Conservation (phyloP, 2,329 filamentous ascomycete genomes). For the Chrysosporium queenslandicum region DNA sequence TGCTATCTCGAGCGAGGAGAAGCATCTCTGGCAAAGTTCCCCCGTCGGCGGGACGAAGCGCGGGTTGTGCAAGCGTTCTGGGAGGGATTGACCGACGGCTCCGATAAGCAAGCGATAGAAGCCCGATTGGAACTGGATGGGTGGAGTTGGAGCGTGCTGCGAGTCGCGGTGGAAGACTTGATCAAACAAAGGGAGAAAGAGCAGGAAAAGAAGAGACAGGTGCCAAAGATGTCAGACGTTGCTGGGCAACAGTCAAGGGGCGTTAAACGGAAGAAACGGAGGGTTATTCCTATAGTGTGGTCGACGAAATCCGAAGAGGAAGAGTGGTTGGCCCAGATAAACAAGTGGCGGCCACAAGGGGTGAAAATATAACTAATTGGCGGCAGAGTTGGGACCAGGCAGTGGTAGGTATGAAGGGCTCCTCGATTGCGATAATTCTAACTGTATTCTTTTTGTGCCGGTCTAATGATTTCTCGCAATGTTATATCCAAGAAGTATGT, state of each 20-base stretch:
- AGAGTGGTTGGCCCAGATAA: constrained; percentile 7
- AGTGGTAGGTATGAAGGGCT: too few species aligned
- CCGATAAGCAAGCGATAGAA: constrained; percentile 18
- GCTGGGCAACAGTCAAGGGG: not conserved
- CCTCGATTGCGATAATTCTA: too few species aligned
- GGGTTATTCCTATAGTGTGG: constrained; percentile 24
- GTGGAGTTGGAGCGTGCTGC: constrained; percentile 23
- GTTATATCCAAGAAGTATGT: not conserved
- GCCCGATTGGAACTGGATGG: constrained; percentile 20
- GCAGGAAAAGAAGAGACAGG: not conserved
- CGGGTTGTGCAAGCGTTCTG: constrained; percentile 26
- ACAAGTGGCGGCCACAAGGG: constrained; percentile 1
- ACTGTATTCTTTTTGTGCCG: too few species aligned
- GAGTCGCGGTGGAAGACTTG: constrained; percentile 1
- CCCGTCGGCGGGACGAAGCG: constrained; percentile 17
- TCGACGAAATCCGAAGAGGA: constrained; percentile 23
- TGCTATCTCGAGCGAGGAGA: constrained; percentile 24
- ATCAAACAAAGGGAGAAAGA: not conserved
- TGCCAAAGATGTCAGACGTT: not conserved
- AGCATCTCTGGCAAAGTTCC: constrained; percentile 17
- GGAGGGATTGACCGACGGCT: constrained; percentile 22
- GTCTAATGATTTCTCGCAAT: not conserved
- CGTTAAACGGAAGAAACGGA: constrained; percentile 18
- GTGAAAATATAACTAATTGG: not conserved
- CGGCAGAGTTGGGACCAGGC: too few species aligned